Evolutionary conservation across 495 filamentous ascomycete species (phyloP), one percentile per base, ranked within the genome.

Genomic region (Xylaria acuta): DNA sequence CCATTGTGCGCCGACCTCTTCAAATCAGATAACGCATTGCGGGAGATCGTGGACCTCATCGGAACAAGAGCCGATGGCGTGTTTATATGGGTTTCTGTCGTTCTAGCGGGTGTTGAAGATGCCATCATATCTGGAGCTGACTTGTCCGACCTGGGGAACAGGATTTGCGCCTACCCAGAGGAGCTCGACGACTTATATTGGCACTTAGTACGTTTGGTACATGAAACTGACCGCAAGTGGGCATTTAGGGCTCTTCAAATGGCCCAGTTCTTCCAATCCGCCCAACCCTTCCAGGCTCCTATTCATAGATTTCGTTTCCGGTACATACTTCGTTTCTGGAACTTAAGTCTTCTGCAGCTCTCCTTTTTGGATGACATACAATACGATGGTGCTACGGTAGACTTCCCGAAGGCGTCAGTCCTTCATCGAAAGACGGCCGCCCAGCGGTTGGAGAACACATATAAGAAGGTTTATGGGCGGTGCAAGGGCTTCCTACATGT

Each of bases 31-130:
- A 34, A 49, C 1, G 25, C 25, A 32, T 67, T 72, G 22, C 22
- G 62, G 3, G 41, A 34, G 12, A n/a, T 78, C 3, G 73, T 63
- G 7, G 16, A 45, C 18, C 11, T 43, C 5, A 74, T 79, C 22
- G 65, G 72, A 18, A 20, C 71, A 5, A 78, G 58, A 59, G 69
- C 80, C n/a, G 71, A 80, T 30, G 78, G 80, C 41, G 77, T 82
- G 0, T 82, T 80, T 54, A 73, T 80, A 22, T 80, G 77, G 80
- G 78, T 73, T 30, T 67, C 74, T 8, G 64, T 81, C 1, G 70
- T 76, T 9, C 41, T 76, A 27, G 54, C 67, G 36, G 68, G 64
- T 58, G 27, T 78, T 43, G 64, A 75, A 14, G 75, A 78, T 41
- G 75, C 70, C 18, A 47, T 77, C 0, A 59, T 76, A 9, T 73